Conservation (phyloP, 768 basidiomycete species). For the Suillus subaureus region DNA sequence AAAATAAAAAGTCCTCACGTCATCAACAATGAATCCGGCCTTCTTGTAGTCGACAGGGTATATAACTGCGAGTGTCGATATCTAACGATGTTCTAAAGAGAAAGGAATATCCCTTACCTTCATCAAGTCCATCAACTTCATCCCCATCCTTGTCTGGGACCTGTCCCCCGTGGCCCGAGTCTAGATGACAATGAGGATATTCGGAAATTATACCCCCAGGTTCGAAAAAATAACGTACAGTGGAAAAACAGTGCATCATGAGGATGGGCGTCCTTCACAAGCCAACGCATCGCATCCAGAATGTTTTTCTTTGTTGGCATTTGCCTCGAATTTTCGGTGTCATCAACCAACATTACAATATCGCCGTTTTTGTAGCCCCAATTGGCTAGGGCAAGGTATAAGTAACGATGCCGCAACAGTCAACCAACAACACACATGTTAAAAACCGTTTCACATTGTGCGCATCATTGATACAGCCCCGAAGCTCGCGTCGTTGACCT, state of each 20-base stretch:
- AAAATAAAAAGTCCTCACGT: conserved; percentile 44
- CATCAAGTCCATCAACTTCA: conserved; percentile 79
- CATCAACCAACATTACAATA: conserved; percentile 59
- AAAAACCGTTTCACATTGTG: conserved; percentile 70
- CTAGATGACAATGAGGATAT: conserved; percentile 34
- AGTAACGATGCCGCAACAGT: not conserved
- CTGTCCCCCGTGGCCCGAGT: conserved; percentile 97
- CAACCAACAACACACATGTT: conserved; percentile 44
- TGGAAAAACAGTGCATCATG: conserved; percentile 83
- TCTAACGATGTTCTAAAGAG: not conserved
- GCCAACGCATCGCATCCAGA: conserved; percentile 62
- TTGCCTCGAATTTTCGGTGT: conserved; percentile 42
- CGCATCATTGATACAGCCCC: conserved; percentile 84
- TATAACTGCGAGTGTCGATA: conserved; percentile 55
- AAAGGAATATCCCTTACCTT: conserved; percentile 45
- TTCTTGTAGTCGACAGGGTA: conserved; percentile 86
- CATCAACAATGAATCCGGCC: conserved; percentile 78
- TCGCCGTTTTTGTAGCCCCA: conserved; percentile 55
- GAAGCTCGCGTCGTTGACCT: conserved; percentile 62
- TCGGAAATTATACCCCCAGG: not conserved
- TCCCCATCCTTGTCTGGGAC: conserved; percentile 77
- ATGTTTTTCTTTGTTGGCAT: conserved; percentile 58
- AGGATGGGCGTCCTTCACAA: conserved; percentile 65
- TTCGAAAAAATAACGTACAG: conserved; percentile 39
- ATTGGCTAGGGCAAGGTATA: conserved; percentile 27